Evolutionary conservation across 306 rosid genomes (phyloP).

Genomic region (Citrullus colocynthis): DNA sequence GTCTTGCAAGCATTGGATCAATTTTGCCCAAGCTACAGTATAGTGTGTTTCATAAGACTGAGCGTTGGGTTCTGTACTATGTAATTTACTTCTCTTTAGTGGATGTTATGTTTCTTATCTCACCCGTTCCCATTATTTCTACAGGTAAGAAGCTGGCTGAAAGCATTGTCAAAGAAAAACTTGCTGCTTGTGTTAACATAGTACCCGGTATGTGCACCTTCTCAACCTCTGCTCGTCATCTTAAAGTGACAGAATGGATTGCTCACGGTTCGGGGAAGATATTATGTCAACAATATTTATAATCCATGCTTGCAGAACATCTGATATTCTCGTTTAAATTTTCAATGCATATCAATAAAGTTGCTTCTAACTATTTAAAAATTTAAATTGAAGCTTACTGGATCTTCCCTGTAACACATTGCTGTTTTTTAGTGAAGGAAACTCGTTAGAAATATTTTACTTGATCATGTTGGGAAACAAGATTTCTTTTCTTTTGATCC

Average conservation of each 20-base stretch:
- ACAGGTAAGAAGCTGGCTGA: constrained; percentile 84
- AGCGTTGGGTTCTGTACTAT: background rate
- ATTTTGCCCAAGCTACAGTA: background rate
- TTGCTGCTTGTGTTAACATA: constrained; percentile 92
- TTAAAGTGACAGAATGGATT: background rate
- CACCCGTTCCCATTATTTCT: constrained; percentile 1
- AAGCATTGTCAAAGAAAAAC: constrained; percentile 73
- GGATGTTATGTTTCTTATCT: background rate
- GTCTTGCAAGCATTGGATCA: background rate
- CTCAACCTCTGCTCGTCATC: background rate
- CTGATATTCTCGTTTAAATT: background rate
- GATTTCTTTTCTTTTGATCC: background rate
- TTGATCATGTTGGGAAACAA: background rate
- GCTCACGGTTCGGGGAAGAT: background rate
- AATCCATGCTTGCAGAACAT: background rate
- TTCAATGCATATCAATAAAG: background rate
- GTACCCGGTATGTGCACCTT: constrained; percentile 47
- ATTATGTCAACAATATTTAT: background rate
- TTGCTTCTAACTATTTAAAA: background rate
- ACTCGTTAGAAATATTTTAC: background rate
- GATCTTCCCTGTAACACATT: background rate
- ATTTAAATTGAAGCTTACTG: background rate
- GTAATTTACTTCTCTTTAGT: background rate
- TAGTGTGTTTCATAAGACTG: background rate
- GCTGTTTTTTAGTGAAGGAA: background rate